Evolutionary conservation across 176 grass and related monocot genomes (phyloP).

Genomic region (Carex scoparia): DNA sequence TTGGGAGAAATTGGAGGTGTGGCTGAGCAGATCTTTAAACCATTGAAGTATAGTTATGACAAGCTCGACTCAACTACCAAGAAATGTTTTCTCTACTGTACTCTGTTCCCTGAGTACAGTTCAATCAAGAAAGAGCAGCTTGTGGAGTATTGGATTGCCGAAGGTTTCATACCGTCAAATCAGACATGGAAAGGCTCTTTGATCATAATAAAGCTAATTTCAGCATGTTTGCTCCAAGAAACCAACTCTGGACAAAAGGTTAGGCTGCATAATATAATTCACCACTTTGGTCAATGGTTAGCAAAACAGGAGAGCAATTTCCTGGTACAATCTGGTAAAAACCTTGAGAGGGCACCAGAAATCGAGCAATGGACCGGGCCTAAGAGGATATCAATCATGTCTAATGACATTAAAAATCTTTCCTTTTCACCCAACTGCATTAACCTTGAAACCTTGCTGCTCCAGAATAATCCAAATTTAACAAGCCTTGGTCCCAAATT

Average conservation of each 20-base stretch:
- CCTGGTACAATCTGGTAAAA: conserved; percentile 39
- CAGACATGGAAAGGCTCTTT: conserved; percentile 17
- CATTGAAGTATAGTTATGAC: conserved; percentile 57
- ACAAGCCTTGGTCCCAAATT: conserved; percentile 5
- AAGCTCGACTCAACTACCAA: conserved; percentile 39
- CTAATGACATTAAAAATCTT: conserved; percentile 61
- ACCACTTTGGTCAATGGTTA: conserved; percentile 40
- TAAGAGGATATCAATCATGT: conserved; percentile 73
- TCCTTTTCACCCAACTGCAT: conserved; percentile 12
- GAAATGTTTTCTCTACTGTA: conserved; percentile 51
- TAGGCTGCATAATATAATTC: conserved; percentile 67
- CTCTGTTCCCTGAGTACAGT: conserved; percentile 26
- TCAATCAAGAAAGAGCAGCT: conserved; percentile 58
- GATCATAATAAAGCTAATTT: conserved; percentile 38
- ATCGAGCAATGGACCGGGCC: conserved; percentile 29
- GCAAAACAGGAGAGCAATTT: conserved; percentile 29
- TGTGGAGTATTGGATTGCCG: conserved; percentile 64
- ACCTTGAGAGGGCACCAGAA: conserved; percentile 41
- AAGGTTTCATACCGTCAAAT: conserved; percentile 33
- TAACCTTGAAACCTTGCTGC: conserved; percentile 28
- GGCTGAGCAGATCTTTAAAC: conserved; percentile 37
- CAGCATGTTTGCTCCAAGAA: conserved; percentile 46
- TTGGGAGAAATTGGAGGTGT: conserved; percentile 25
- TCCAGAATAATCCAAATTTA: conserved; percentile 32
- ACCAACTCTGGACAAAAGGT: conserved; percentile 36